These are phyloP conservation scores for Clonostachys sp. DNA, from an alignment of 2,329 filamentous ascomycete genomes.

Conservation along the genomic window DNA sequence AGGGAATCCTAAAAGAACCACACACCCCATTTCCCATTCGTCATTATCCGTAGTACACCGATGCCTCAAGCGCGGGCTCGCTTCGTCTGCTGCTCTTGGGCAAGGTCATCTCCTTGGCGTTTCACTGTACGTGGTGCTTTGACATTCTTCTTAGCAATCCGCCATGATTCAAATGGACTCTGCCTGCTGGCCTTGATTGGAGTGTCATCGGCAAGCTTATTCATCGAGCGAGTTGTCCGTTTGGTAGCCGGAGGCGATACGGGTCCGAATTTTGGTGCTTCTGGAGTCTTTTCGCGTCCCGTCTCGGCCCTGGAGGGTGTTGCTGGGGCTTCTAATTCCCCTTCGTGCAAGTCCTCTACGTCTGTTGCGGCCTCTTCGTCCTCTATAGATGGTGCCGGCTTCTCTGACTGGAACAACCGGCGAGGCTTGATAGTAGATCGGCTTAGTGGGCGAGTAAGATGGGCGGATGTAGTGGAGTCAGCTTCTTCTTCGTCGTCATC, in stretches of 20 bases:
- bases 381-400: not conserved
- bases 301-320: conserved; percentile 29
- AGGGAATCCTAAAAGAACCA: too few species aligned
- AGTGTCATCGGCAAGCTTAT: conserved; percentile 39
- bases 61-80: too few species aligned
- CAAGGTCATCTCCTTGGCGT: too few species aligned
- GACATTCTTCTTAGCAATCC: too few species aligned
- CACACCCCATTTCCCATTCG: not conserved
- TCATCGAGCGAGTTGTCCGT: conserved; percentile 52
- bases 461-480: not conserved
- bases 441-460: not conserved
- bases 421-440: not conserved
- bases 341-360: conserved; percentile 43
- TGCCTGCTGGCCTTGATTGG: conserved; percentile 28
- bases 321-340: conserved; percentile 16
- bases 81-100: too few species aligned
- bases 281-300: conserved; percentile 31
- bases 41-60: not conserved
- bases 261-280: conserved; percentile 50
- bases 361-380: conserved; percentile 58
- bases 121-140: conserved; percentile 2
- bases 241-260: conserved; percentile 59
- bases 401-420: not conserved
- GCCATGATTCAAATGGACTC: too few species aligned
- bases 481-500: conserved; percentile 12